Conservation (phyloP, 2,329 filamentous ascomycete genomes). For the Fusarium drepaniforme region DNA sequence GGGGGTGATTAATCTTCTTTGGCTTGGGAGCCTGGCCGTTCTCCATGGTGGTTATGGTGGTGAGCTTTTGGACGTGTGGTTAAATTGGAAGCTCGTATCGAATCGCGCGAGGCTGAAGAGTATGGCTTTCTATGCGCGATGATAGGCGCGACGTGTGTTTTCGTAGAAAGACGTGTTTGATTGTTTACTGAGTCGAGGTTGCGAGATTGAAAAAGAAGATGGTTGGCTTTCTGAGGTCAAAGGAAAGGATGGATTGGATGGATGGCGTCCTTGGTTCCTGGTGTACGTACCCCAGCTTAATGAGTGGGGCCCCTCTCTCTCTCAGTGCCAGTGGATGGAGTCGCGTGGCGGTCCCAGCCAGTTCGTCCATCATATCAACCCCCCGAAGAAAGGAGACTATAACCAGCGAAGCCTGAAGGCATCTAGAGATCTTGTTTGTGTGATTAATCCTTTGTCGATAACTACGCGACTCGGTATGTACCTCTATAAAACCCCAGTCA, state of each 20-base stretch:
- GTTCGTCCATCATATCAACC: constrained; percentile 31
- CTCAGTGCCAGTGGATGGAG: constrained; percentile 20
- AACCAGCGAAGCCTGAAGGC: neutral
- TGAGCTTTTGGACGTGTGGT: neutral
- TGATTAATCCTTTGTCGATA: neutral
- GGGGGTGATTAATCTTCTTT: constrained; percentile 39
- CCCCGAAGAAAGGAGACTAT: constrained; percentile 16
- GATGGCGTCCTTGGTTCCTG: neutral
- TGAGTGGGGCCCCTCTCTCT: constrained; percentile 38
- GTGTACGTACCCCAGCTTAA: constrained; percentile 36
- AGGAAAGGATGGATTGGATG: constrained; percentile 25
- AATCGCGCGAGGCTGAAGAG: neutral
- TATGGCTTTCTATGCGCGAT: neutral
- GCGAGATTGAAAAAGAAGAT: constrained; percentile 5
- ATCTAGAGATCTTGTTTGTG: neutral
- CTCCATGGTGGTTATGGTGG: constrained; percentile 24
- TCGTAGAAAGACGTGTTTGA: neutral
- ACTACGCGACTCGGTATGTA: constrained; percentile 8
- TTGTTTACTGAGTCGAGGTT: neutral
- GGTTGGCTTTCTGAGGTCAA: neutral
- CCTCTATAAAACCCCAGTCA: neutral
- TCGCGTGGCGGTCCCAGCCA: constrained; percentile 36
- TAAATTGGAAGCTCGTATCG: neutral
- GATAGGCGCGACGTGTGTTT: neutral
- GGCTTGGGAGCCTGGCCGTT: constrained; percentile 27